Conservation (phyloP, 768 basidiomycete genomes). For the Phylloporus scabripes region DNA sequence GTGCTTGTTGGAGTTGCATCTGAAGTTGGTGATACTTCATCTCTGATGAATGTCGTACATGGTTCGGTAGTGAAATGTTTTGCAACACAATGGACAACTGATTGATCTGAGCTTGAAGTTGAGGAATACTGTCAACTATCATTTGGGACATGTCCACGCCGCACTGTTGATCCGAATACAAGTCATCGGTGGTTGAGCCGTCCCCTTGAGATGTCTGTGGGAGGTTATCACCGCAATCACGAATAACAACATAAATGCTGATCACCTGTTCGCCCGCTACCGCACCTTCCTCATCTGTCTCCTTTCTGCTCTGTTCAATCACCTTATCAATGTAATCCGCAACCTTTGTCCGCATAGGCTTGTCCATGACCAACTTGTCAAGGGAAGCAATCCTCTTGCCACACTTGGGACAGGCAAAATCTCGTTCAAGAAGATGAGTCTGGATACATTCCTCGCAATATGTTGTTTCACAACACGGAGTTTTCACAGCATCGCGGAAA, state of each 20-base stretch:
- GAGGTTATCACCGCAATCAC: not conserved
- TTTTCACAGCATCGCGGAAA: conserved; percentile 90
- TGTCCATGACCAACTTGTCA: conserved; percentile 81
- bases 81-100: conserved; percentile 77
- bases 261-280: conserved; percentile 34
- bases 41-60: conserved; percentile 74
- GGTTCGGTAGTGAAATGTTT: conserved; percentile 65
- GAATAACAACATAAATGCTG: not conserved
- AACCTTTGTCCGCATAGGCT: conserved; percentile 71
- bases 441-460: conserved; percentile 99
- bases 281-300: conserved; percentile 44
- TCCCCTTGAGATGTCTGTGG: conserved; percentile 24
- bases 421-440: conserved; percentile 87
- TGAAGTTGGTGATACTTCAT: conserved; percentile 79
- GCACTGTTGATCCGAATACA: conserved; percentile 71
- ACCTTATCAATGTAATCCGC: conserved; percentile 76
- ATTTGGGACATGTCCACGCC: conserved; percentile 66
- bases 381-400: conserved; percentile 81
- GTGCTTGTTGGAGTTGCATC: conserved; percentile 74
- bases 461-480: conserved; percentile 85
- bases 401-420: conserved; percentile 92
- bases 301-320: conserved; percentile 72
- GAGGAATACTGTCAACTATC: conserved; percentile 69
- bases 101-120: conserved; percentile 79
- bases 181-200: conserved; percentile 48